Conservation (phyloP, 1,284 basidiomycete genomes). For the Amylostereum areolatum region DNA sequence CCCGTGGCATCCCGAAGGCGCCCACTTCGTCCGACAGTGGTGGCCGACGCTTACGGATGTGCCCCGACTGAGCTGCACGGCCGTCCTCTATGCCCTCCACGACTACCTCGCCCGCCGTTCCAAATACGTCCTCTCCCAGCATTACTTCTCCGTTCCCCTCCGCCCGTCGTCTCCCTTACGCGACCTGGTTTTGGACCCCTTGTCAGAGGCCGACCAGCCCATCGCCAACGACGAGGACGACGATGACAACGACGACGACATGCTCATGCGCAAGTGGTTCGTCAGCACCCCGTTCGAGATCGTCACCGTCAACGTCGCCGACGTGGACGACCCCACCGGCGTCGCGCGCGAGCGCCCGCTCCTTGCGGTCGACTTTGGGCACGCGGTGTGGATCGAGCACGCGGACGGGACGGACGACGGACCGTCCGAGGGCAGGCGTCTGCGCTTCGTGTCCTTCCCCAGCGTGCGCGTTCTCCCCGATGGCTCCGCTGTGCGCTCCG, state of each 20-base stretch:
- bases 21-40: conserved; percentile 74
- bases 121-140: conserved; percentile 64
- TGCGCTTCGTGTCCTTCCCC: conserved; percentile 67
- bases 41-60: conserved; percentile 60
- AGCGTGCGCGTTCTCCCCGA: conserved; percentile 30
- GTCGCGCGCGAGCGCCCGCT: conserved; percentile 51
- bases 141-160: conserved; percentile 64
- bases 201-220: conserved; percentile 21
- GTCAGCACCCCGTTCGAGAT: conserved; percentile 65
- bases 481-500: conserved; percentile 7
- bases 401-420: conserved; percentile 26
- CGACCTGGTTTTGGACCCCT: too few relatives aligned
- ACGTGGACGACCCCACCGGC: conserved; percentile 26
- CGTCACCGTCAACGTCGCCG: conserved; percentile 51
- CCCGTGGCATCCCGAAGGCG: conserved; percentile 65
- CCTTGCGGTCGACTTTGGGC: conserved; percentile 73
- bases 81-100: conserved; percentile 58
- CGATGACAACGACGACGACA: conserved; percentile 16
- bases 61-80: conserved; percentile 62
- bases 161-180: conserved; percentile 5
- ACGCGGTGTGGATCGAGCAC: conserved; percentile 71
- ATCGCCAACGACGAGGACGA: conserved; percentile 11
- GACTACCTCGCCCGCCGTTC: conserved; percentile 50
- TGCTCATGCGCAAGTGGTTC: conserved; percentile 61
- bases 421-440: conserved; percentile 33